A percentile compares a stretch with the other conserved stretches of the same genome.
phyloP scores from a whole-genome alignment of 2,329 filamentous ascomycete species.

The Colletotrichum siamense region DNA sequence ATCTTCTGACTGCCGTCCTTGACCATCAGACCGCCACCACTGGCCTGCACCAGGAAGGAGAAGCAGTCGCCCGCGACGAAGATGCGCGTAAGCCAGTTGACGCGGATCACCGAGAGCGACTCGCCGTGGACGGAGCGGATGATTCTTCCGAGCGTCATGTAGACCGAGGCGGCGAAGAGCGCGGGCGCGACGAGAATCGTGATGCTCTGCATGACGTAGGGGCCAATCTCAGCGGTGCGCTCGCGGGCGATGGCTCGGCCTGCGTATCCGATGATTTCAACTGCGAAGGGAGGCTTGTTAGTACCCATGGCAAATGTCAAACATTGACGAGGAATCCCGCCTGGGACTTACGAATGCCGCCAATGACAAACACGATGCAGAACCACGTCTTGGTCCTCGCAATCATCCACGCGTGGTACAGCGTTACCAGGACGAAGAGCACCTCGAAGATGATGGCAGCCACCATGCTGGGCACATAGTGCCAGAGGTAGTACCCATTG shows the following conservation, averaged over 20 bases:
- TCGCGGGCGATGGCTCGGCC: constrained; percentile 33
- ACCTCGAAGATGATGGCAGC: constrained; percentile 48
- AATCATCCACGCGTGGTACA: constrained; percentile 46
- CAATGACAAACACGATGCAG: constrained; percentile 53
- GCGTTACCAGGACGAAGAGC: constrained; percentile 45
- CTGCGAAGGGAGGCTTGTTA: constrained; percentile 30
- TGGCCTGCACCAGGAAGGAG: constrained; percentile 55
- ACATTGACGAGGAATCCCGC: not conserved
- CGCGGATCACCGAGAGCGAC: constrained; percentile 34
- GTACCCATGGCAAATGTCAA: not conserved
- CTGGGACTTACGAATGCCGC: constrained; percentile 48
- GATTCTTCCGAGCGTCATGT: constrained; percentile 54
- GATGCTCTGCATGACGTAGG: constrained; percentile 47
- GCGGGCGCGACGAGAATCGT: constrained; percentile 52
- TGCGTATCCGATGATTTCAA: constrained; percentile 49
- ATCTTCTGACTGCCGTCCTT: constrained; percentile 29
- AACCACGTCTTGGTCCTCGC: constrained; percentile 53
- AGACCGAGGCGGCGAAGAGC: constrained; percentile 55
- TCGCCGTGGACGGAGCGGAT: constrained; percentile 43
- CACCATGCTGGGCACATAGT: constrained; percentile 44
- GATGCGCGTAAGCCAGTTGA: constrained; percentile 53
- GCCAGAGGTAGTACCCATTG: constrained; percentile 38
- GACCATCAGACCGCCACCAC: constrained; percentile 43
- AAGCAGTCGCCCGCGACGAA: constrained; percentile 62
- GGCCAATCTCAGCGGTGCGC: constrained; percentile 34